A percentile compares a stretch with the other conserved stretches of the same genome.
Conservation (phyloP, 2,329 filamentous ascomycete genomes). For the Alternaria gansuensis region DNA sequence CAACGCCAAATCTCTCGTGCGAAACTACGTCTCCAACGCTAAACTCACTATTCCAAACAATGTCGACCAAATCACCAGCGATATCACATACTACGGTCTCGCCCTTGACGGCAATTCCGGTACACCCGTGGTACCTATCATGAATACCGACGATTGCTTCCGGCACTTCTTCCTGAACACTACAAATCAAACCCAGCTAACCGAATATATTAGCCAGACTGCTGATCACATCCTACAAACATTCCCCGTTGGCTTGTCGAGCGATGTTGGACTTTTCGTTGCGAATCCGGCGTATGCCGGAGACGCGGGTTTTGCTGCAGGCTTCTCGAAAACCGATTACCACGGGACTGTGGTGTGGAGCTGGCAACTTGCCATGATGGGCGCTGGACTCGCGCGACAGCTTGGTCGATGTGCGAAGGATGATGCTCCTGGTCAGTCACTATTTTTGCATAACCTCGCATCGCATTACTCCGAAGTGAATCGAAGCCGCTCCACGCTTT, state of each 20-base stretch:
- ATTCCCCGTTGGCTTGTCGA: constrained; percentile 68
- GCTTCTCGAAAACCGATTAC: constrained; percentile 67
- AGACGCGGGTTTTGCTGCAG: constrained; percentile 54
- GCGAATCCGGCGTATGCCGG: constrained; percentile 68
- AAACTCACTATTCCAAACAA: constrained; percentile 59
- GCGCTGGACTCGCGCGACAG: constrained; percentile 66
- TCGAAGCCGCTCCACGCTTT: not conserved
- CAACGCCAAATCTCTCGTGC: constrained; percentile 59
- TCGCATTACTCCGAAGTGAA: too few relatives aligned
- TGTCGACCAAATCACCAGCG: constrained; percentile 52
- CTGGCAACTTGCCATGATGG: constrained; percentile 73
- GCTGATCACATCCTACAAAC: constrained; percentile 66
- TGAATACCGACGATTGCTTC: constrained; percentile 72
- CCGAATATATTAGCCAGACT: constrained; percentile 64
- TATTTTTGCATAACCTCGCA: not conserved
- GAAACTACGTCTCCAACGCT: constrained; percentile 58
- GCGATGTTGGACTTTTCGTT: constrained; percentile 65
- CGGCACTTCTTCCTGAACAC: constrained; percentile 69
- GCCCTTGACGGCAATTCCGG: constrained; percentile 61
- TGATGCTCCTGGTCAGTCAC: constrained; percentile 19
- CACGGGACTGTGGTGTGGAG: constrained; percentile 72
- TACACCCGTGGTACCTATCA: constrained; percentile 62
- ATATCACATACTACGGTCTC: constrained; percentile 65
- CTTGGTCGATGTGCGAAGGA: constrained; percentile 60
- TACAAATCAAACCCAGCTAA: constrained; percentile 66